Base-by-base conservation (phyloP, 2,329 filamentous ascomycete genomes). In the Penicillium verrucosum region DNA sequence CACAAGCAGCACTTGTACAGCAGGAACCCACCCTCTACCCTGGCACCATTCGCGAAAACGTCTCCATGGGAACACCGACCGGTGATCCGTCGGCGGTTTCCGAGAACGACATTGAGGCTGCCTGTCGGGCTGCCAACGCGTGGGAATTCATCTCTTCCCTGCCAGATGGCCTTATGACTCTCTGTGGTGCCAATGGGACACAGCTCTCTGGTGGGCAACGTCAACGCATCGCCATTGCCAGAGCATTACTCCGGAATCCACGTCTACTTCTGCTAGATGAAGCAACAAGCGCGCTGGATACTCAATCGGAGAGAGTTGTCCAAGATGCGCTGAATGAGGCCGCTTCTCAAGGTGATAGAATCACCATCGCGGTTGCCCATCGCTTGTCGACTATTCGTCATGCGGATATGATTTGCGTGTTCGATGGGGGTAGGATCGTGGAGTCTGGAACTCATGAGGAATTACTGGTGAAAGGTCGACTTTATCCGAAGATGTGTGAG, bases 221-320 rank as follows among this genome's bases (percentile, higher is more conserved):
- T 2, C 82, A 85, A 61, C 74, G 82, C 0, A 67, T 85, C 21
- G 76, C 78, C 4, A 82, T 85, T 44, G 81, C 82, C 0, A 73
- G 82, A 2, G 82, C 82, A 1, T 68, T 84, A 0, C 73, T 81
- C 0, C 71, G 81, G 0, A 70, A 77, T 10, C 91, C 91, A 0
- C 90, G 89, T 76, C 81, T 96, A 67, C 81, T 96, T 1, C 83
- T 97, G 0, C 84, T 97, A 5, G 92, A 97, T 61, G 92, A 97
- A 73, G 92, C 92, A 1, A 97, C 92, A 0, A 91, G 88, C 30
- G 90, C 90, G 5, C 81, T 97, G 0, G 92, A 97, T 69, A 93
- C 91, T 7, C 89, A 90, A 67, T 91, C 89, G 0, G 92, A 97
- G 74, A 89, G 88, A 51, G 85, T 92, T 12, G 91, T 96, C 1